Conservation (phyloP, 2,329 filamentous ascomycete species). For the Aspergillus versicolor region DNA sequence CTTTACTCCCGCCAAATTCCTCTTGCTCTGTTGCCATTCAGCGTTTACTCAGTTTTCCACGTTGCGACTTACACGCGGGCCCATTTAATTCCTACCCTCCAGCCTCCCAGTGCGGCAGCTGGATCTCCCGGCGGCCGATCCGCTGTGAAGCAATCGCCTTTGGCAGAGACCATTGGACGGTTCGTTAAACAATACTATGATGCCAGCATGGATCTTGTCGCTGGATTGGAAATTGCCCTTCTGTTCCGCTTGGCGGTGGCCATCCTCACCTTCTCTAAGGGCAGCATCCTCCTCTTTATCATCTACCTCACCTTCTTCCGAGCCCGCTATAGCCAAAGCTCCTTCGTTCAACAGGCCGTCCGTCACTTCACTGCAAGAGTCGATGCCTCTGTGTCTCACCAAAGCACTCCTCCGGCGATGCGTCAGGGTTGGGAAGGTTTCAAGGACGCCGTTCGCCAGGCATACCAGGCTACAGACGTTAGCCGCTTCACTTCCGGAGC, state of each 20-base stretch:
- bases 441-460: slow-evolving; percentile 72
- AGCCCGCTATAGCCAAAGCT: slow-evolving; percentile 84
- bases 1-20: slow-evolving; percentile 86
- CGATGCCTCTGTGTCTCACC: slow-evolving; percentile 79
- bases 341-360: slow-evolving; percentile 84
- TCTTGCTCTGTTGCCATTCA: slow-evolving; percentile 87
- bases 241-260: slow-evolving; percentile 80
- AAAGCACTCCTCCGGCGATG: slow-evolving; percentile 78
- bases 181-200: slow-evolving; percentile 99
- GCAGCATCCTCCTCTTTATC: slow-evolving; percentile 82
- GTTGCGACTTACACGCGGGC: slow-evolving; percentile 94
- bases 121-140: slow-evolving; percentile 54
- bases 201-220: slow-evolving; percentile 88
- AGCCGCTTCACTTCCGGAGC: slow-evolving; percentile 66
- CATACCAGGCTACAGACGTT: slow-evolving; percentile 75
- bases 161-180: slow-evolving; percentile 79
- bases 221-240: slow-evolving; percentile 80
- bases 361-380: slow-evolving; percentile 69
- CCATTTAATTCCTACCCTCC: slow-evolving; percentile 84
- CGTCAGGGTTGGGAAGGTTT: slow-evolving; percentile 76
- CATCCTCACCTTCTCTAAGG: slow-evolving; percentile 82
- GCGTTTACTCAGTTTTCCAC: slow-evolving; percentile 97
- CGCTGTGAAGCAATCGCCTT: slow-evolving; percentile 55
- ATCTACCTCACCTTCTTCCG: slow-evolving; percentile 93
- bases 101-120: slow-evolving; percentile 60